Evolutionary conservation across 306 rosid genomes (phyloP).

Genomic region (Malus orientalis): DNA sequence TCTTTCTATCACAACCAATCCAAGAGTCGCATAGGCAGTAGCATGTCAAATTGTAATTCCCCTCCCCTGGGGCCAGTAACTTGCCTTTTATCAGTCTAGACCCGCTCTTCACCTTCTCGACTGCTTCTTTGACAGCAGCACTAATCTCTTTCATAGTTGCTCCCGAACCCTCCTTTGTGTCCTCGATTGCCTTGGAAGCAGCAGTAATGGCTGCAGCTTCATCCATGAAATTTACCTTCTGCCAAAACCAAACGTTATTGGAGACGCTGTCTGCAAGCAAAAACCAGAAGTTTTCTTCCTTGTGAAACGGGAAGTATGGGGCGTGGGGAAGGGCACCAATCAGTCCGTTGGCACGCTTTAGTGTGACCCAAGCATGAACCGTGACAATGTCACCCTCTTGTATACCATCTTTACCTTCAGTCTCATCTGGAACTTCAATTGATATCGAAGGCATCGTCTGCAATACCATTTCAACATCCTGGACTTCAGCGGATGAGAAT

Average conservation of each 20-base stretch:
- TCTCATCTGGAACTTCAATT: constrained; percentile 63
- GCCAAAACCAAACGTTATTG: constrained; percentile 84
- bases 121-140: constrained; percentile 64
- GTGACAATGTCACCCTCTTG: constrained; percentile 94
- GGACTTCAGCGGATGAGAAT: constrained; percentile 58
- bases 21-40: constrained; percentile 86
- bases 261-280: constrained; percentile 72
- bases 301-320: constrained; percentile 81
- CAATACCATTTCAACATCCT: constrained; percentile 75
- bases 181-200: constrained; percentile 88
- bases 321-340: constrained; percentile 91
- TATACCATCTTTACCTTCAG: constrained; percentile 95
- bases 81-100: constrained; percentile 73
- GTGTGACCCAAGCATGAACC: constrained; percentile 73
- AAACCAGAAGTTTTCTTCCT: constrained; percentile 89
- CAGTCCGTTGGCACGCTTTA: constrained; percentile 60
- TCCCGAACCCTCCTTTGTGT: constrained; percentile 85
- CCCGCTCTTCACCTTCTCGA: constrained; percentile 79
- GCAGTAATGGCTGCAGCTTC: constrained; percentile 77
- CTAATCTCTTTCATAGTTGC: constrained; percentile 68
- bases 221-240: constrained; percentile 92
- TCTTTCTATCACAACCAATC: constrained; percentile 82
- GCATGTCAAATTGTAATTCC: constrained; percentile 77
- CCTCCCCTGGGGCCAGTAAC: constrained; percentile 90
- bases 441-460: constrained; percentile 84